These are phyloP conservation scores for Trebouxia gelatinosa DNA, from an alignment of 163 green algal species.

Conservation along the genomic window DNA sequence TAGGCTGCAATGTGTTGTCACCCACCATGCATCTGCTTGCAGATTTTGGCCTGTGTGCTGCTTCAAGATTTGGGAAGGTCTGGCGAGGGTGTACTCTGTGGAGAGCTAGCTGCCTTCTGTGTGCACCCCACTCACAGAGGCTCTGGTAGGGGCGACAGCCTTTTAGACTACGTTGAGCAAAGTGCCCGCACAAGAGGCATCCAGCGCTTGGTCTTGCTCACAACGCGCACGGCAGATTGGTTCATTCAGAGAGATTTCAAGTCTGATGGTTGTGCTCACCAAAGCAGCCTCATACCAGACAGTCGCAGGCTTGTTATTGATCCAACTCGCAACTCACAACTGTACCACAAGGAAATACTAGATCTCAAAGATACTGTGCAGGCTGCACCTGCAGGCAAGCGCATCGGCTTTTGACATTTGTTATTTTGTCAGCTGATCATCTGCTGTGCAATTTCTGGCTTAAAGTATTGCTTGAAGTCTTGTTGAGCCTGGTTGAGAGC, in stretches of 20 bases:
- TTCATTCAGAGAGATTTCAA: constrained; percentile 77
- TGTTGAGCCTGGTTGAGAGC: too few relatives aligned
- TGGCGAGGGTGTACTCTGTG: constrained; percentile 59
- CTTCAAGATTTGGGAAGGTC: constrained; percentile 68
- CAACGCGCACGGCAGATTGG: constrained; percentile 93
- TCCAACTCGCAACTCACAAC: constrained; percentile 70
- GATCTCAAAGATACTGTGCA: constrained; percentile 37
- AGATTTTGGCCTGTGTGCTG: constrained; percentile 81
- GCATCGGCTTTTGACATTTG: constrained; percentile 68
- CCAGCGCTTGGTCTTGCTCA: constrained; percentile 82
- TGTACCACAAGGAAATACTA: constrained; percentile 78
- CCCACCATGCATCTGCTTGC: constrained; percentile 1
- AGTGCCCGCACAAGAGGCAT: constrained; percentile 43
- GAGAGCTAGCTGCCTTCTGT: constrained; percentile 93
- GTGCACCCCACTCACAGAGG: constrained; percentile 79
- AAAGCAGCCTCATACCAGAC: constrained; percentile 66
- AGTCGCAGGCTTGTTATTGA: constrained; percentile 59
- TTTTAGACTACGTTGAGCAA: constrained; percentile 89
- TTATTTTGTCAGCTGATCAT: not conserved
- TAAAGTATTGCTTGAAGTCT: not conserved
- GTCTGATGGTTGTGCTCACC: constrained; percentile 59
- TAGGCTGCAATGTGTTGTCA: not conserved
- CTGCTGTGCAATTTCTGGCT: not conserved
- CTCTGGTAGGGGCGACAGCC: constrained; percentile 85
- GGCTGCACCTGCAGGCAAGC: constrained; percentile 50